Conservation (phyloP, 169 alveolate species). For the Cryptosporidium andersoni region DNA sequence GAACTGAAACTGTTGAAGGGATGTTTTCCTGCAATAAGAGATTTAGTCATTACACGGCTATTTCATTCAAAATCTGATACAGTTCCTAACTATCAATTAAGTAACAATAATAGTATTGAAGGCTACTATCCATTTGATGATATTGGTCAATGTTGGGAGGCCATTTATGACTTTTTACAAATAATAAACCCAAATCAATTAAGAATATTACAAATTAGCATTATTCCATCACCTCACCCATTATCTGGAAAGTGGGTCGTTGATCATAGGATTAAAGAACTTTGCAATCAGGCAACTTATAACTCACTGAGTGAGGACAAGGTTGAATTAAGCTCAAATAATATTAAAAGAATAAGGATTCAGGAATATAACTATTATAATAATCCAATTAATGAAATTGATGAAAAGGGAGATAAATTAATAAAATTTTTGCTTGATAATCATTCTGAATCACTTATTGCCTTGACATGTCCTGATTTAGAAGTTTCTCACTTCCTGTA, state of each 20-base stretch:
- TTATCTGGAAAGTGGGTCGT: constrained; percentile 49
- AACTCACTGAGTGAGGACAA: constrained; percentile 23
- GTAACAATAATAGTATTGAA: background rate
- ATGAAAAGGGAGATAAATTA: constrained; percentile 56
- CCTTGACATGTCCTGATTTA: constrained; percentile 62
- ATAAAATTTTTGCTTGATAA: constrained; percentile 49
- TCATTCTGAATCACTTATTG: constrained; percentile 68
- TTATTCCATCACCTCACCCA: constrained; percentile 54
- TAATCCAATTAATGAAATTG: background rate
- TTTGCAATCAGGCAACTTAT: background rate
- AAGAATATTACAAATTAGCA: constrained; percentile 50
- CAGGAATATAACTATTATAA: constrained; percentile 27
- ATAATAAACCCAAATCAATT: constrained; percentile 59
- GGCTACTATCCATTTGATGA: constrained; percentile 1
- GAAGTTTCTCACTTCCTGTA: constrained; percentile 54
- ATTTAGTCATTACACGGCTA: constrained; percentile 42
- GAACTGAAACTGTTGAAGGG: constrained; percentile 45
- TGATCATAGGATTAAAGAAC: constrained; percentile 30
- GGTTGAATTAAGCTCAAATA: constrained; percentile 27
- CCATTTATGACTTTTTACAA: constrained; percentile 41
- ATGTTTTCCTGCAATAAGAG: constrained; percentile 44
- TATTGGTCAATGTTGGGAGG: constrained; percentile 25
- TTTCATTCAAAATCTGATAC: constrained; percentile 24
- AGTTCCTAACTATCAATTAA: background rate
- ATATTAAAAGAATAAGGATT: constrained; percentile 32